phyloP scores from a whole-genome alignment of 495 filamentous ascomycete species.

The Penicillium soppii region DNA sequence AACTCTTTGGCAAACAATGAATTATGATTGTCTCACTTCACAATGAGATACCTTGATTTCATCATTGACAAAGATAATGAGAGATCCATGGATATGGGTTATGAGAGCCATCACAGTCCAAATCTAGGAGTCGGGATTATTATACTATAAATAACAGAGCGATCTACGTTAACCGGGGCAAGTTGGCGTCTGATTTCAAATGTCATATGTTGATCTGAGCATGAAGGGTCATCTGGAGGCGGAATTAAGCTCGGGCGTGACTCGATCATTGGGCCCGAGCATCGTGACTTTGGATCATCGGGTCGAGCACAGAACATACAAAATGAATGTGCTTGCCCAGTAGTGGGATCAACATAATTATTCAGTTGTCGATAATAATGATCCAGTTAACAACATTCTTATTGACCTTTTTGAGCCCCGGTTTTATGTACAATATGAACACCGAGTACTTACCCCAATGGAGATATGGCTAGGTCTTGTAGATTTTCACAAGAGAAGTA shows the following conservation, averaged over 20 bases:
- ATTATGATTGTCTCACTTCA: neutral
- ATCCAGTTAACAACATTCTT: no score
- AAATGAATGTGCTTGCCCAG: neutral
- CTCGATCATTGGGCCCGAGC: conserved; percentile 15
- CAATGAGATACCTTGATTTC: neutral
- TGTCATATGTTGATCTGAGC: conserved; percentile 17
- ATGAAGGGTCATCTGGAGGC: conserved; percentile 19
- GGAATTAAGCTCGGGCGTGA: conserved; percentile 15
- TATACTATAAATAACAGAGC: conserved; percentile 4
- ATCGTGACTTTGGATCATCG: conserved; percentile 5
- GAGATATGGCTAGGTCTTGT: no score
- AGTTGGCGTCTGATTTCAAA: conserved; percentile 10
- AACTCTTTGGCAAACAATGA: neutral
- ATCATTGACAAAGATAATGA: neutral
- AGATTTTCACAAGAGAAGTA: no score
- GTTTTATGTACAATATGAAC: no score
- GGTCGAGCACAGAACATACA: neutral
- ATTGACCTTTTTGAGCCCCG: no score
- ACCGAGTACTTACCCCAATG: no score
- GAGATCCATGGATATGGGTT: no score
- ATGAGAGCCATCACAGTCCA: neutral
- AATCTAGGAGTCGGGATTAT: neutral
- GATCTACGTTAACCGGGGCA: neutral
- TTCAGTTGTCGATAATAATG: neutral
- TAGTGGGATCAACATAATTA: neutral